These are phyloP conservation scores for Spiromastix sp. DNA, from an alignment of 2,329 filamentous ascomycete genomes.

Conservation along the genomic window DNA sequence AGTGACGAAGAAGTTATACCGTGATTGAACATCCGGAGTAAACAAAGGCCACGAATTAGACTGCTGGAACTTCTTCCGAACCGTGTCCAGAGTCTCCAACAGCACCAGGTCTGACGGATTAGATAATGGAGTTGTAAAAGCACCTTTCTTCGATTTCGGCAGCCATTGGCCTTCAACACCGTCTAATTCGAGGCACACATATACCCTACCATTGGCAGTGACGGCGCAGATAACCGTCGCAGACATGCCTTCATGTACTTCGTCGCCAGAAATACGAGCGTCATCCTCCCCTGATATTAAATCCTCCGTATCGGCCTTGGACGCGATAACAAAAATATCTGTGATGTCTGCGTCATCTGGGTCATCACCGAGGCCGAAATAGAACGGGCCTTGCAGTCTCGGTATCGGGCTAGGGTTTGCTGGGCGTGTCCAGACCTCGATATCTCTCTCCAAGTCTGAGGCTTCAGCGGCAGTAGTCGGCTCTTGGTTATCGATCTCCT, in stretches of 20 bases:
- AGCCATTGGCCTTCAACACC: slow-evolving; percentile 56
- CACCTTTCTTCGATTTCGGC: slow-evolving; percentile 34
- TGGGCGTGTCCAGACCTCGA: slow-evolving; percentile 48
- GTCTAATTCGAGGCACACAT: slow-evolving; percentile 51
- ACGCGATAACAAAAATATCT: slow-evolving; percentile 49
- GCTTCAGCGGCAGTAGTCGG: slow-evolving; percentile 30
- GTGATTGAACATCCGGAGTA: slow-evolving; percentile 44
- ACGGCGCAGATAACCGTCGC: slow-evolving; percentile 49
- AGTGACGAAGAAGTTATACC: slow-evolving; percentile 51
- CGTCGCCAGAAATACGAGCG: slow-evolving; percentile 30
- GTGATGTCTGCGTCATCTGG: slow-evolving; percentile 47
- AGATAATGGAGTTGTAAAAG: slow-evolving; percentile 30
- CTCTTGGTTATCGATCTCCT: slow-evolving; percentile 45
- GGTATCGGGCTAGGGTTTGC: slow-evolving; percentile 45
- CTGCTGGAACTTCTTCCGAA: slow-evolving; percentile 18
- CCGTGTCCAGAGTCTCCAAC: slow-evolving; percentile 35
- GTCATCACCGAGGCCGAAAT: slow-evolving; percentile 38
- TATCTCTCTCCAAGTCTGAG: slow-evolving; percentile 28
- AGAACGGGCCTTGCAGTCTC: slow-evolving; percentile 53
- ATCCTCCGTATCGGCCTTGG: slow-evolving; percentile 42
- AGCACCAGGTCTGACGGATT: slow-evolving; percentile 34
- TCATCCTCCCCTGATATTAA: slow-evolving; percentile 43
- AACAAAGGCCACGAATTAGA: slow-evolving; percentile 42
- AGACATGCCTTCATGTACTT: slow-evolving; percentile 43
- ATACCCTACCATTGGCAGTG: slow-evolving; percentile 45